Conservation (phyloP, 2,329 filamentous ascomycete genomes). For the Berkeleyomyces basicola region DNA sequence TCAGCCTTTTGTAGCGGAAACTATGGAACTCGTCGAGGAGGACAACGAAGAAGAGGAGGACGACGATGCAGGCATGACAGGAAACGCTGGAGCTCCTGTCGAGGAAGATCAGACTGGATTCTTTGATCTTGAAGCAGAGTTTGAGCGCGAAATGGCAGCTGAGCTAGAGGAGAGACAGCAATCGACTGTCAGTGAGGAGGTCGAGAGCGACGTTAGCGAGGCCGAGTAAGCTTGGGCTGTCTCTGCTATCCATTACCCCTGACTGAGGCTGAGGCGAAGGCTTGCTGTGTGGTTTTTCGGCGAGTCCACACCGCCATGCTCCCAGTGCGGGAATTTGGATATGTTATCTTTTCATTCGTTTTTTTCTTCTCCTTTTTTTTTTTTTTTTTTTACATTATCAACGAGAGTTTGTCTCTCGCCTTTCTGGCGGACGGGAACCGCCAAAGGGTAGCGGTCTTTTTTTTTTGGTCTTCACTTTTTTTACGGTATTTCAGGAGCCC, state of each 20-base stretch:
- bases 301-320: background rate
- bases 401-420: background rate
- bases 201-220: slow-evolving; percentile 49
- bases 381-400: background rate
- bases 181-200: slow-evolving; percentile 26
- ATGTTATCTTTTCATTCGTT: background rate
- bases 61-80: slow-evolving; percentile 14
- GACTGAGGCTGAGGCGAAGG: too few relatives aligned
- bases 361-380: background rate
- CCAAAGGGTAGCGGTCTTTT: background rate
- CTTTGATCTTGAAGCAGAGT: slow-evolving; percentile 18
- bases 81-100: background rate
- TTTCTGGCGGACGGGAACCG: background rate
- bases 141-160: slow-evolving; percentile 38
- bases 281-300: too few relatives aligned
- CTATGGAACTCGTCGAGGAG: slow-evolving; percentile 17
- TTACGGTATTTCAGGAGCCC: background rate
- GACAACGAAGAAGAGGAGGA: slow-evolving; percentile 14
- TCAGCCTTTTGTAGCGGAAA: slow-evolving; percentile 17
- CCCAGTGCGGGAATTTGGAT: background rate
- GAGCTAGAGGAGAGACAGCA: slow-evolving; percentile 38
- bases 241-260: background rate
- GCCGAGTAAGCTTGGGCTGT: slow-evolving; percentile 32
- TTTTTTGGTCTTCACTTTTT: background rate
- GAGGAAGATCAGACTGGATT: slow-evolving; percentile 19